A percentile compares a stretch with the other conserved stretches of the same genome.
phyloP scores from a whole-genome alignment of 192 early-diverging fungal species.

The Coemansia furcata region DNA sequence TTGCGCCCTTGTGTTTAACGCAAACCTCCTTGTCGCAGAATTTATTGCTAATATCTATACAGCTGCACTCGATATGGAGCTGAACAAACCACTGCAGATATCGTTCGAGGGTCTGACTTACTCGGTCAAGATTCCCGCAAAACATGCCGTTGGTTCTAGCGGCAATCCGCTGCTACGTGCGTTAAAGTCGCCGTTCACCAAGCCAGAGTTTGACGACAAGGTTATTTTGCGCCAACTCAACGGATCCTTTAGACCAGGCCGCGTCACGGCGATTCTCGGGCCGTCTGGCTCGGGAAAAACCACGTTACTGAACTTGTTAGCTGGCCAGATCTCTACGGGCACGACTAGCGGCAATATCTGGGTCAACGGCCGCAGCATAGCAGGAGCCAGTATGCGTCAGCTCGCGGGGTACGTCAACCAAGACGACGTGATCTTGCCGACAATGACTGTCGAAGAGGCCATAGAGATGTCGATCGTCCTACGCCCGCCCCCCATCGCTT shows the following conservation, averaged over 20 bases:
- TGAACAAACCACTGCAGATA: constrained; percentile 30
- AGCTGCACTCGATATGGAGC: constrained; percentile 12
- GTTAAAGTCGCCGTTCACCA: constrained; percentile 1
- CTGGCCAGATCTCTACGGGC: constrained; percentile 54
- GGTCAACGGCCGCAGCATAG: constrained; percentile 56
- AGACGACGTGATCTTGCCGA: constrained; percentile 63
- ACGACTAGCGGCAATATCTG: constrained; percentile 54
- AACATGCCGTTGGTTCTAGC: neutral
- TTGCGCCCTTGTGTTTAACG: neutral
- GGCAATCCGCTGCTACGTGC: neutral
- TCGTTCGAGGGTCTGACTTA: constrained; percentile 41
- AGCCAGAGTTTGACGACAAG: constrained; percentile 28
- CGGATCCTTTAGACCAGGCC: constrained; percentile 54
- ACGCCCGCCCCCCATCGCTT: constrained; percentile 34
- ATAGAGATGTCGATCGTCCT: constrained; percentile 64
- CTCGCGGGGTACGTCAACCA: constrained; percentile 59
- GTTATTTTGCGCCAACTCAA: constrained; percentile 28
- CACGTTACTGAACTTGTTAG: constrained; percentile 61
- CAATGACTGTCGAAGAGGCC: constrained; percentile 77
- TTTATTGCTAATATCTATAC: neutral
- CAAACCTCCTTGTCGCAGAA: neutral
- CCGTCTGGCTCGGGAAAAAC: constrained; percentile 66
- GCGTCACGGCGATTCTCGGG: constrained; percentile 63
- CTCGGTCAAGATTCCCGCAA: constrained; percentile 33
- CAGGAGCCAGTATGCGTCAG: constrained; percentile 56